Evolutionary conservation across 2,329 filamentous ascomycete species (phyloP).

Genomic region (Arthrobotrys sinensis): DNA sequence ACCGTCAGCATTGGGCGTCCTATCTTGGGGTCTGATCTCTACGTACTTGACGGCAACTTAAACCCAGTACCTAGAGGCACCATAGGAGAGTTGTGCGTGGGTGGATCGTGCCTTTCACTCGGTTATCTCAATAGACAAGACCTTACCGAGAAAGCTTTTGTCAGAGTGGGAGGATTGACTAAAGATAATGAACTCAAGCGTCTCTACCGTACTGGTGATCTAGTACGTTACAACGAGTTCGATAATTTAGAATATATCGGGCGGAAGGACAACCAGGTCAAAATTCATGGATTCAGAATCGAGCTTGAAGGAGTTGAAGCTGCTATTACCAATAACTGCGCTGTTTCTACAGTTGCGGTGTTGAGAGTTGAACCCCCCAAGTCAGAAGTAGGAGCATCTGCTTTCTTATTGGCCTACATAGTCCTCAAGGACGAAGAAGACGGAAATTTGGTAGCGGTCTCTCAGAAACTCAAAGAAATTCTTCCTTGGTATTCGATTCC

Average conservation of each 20-base stretch:
- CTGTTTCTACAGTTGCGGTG: constrained; percentile 2
- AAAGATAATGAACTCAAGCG: constrained; percentile 2
- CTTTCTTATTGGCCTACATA: constrained; percentile 17
- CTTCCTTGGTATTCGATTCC: constrained; percentile 8
- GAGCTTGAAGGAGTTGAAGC: constrained; percentile 70
- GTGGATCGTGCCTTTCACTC: constrained; percentile 66
- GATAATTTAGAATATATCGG: constrained; percentile 67
- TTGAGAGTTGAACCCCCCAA: constrained; percentile 11
- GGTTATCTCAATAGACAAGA: constrained; percentile 66
- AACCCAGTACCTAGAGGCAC: constrained; percentile 68
- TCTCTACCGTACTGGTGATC: constrained; percentile 69
- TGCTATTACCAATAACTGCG: constrained; percentile 14
- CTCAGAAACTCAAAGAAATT: constrained; percentile 6
- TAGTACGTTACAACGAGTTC: constrained; percentile 66
- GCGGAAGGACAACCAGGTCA: constrained; percentile 70
- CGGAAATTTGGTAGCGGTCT: constrained; percentile 2
- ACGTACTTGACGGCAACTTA: constrained; percentile 68
- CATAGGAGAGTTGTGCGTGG: constrained; percentile 69
- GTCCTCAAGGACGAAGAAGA: constrained; percentile 13
- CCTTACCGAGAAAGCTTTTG: constrained; percentile 62
- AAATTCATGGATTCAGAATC: constrained; percentile 69
- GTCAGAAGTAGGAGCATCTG: background rate
- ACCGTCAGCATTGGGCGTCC: constrained; percentile 60
- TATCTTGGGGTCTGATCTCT: constrained; percentile 67
- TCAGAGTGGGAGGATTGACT: constrained; percentile 63